Base-by-base conservation (phyloP, 2,329 filamentous ascomycete species). In the Trichoderma gracile region DNA sequence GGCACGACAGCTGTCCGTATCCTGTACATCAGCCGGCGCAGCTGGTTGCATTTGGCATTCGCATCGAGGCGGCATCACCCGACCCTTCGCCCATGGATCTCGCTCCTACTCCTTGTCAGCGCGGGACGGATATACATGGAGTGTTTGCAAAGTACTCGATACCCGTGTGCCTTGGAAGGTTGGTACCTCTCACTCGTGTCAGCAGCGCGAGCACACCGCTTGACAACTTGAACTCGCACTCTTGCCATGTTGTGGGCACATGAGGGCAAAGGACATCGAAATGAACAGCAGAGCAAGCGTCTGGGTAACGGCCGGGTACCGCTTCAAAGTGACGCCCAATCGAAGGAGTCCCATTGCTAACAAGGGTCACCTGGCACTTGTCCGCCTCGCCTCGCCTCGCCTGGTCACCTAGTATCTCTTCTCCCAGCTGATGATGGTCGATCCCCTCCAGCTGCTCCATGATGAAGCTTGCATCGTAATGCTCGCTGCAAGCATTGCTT, bases 61-160 rank as follows among this genome's bases (percentile, higher is more conserved):
- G 27, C 23, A 42, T 59, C 45, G 45, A 19, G 56, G 56, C 40
- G 56, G 33, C 55, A 58, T 58, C 43, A 25, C 14, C 52, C 33
- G 55, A 42, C 19, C 43, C 55, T 38, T 47, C 15, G 56, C 25
- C 25, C 54, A 43, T 59, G 56, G 45, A 59, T 59, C 56, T 59
- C 45, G 53, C 53, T 43, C 38, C 53, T 42, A 7, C 9, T 25
- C 19, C 30, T 19, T 49, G 46, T 46, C 42, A n/a, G 15, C 6
- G 17, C 17, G n/a, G 42, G 1, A 19, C 42, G 33, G 33, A 38
- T 38, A 8, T 38, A 38, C 33, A 14, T 14, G 0, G 33, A 38
- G 10, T 38, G 14, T 14, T 2, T 38, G 10, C 33, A 12, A 14
- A 14, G 33, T 38, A 38, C 33, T 38, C 33, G 10, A 38, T 14